Evolutionary conservation across 257 asterid species (phyloP).

Genomic region (Solanum ahanhuiri): DNA sequence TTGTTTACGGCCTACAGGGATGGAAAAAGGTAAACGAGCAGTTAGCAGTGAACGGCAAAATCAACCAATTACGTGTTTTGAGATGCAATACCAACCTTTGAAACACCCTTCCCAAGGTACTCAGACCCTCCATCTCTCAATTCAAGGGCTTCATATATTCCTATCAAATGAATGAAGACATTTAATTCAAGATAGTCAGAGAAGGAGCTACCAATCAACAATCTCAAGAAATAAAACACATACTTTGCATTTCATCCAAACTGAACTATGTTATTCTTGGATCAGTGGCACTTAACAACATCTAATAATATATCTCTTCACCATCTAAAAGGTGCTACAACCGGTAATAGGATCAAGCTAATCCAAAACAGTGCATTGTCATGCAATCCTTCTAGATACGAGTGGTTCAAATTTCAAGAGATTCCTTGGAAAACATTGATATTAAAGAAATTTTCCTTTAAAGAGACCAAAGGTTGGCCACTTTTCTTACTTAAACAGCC

Average conservation of each 20-base stretch:
- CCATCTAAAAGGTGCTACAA: neutral
- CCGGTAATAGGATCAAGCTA: neutral
- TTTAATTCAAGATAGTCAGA: neutral
- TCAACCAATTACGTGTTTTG: neutral
- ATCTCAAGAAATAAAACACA: neutral
- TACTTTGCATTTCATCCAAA: neutral
- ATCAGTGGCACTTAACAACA: neutral
- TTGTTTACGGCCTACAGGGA: slow-evolving; percentile 57
- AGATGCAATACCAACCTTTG: slow-evolving; percentile 18
- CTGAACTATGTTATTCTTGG: neutral
- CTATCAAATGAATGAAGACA: slow-evolving; percentile 17
- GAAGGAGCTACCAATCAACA: neutral
- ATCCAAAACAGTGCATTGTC: neutral
- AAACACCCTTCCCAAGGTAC: slow-evolving; percentile 94
- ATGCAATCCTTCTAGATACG: neutral
- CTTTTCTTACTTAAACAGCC: neutral
- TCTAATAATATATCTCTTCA: neutral
- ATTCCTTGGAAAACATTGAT: neutral
- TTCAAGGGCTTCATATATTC: slow-evolving; percentile 91
- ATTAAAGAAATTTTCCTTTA: neutral
- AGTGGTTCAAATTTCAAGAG: neutral
- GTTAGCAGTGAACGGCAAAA: neutral
- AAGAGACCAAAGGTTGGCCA: neutral
- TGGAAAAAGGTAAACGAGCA: neutral
- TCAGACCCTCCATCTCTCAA: slow-evolving; percentile 97